phyloP scores from a whole-genome alignment of 768 basidiomycete species.

The Lactifluus subvellereus region DNA sequence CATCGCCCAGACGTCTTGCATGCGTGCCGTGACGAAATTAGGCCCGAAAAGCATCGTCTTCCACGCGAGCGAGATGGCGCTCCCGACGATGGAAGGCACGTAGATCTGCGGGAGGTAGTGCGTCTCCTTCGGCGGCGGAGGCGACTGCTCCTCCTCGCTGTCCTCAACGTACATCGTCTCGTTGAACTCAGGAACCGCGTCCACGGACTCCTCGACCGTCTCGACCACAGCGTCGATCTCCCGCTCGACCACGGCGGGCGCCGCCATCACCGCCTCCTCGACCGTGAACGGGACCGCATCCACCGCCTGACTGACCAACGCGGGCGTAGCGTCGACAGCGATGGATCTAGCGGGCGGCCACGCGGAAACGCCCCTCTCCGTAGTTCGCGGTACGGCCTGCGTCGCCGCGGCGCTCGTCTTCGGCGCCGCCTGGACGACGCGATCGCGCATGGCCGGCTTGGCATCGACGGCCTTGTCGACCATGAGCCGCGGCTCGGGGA shows the following conservation, averaged over 20 bases:
- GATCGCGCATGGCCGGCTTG: slow-evolving; percentile 38
- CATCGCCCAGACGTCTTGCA: slow-evolving; percentile 31
- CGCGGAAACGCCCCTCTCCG: slow-evolving; percentile 37
- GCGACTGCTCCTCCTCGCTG: slow-evolving; percentile 1
- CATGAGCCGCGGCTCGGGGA: slow-evolving; percentile 28
- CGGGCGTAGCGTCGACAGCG: slow-evolving; percentile 50
- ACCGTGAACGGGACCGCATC: slow-evolving; percentile 37
- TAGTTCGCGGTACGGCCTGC: slow-evolving; percentile 36
- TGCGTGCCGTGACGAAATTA: slow-evolving; percentile 30
- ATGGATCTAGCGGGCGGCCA: slow-evolving; percentile 36
- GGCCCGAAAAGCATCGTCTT: slow-evolving; percentile 32
- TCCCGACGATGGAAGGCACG: slow-evolving; percentile 28
- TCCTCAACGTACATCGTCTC: slow-evolving; percentile 20
- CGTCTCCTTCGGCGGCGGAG: slow-evolving; percentile 27
- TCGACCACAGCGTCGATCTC: slow-evolving; percentile 21
- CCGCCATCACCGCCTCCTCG: slow-evolving; percentile 32
- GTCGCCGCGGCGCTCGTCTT: slow-evolving; percentile 32
- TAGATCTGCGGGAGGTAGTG: slow-evolving; percentile 23
- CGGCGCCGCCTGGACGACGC: slow-evolving; percentile 39
- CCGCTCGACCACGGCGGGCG: slow-evolving; percentile 27
- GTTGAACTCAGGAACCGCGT: slow-evolving; percentile 20
- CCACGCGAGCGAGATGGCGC: slow-evolving; percentile 30
- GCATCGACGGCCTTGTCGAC: slow-evolving; percentile 49
- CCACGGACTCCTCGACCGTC: slow-evolving; percentile 19
- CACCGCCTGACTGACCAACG: slow-evolving; percentile 40